These are phyloP conservation scores for Tetraselmis striata DNA, from an alignment of 139 green algal genomes.

Conservation along the genomic window DNA sequence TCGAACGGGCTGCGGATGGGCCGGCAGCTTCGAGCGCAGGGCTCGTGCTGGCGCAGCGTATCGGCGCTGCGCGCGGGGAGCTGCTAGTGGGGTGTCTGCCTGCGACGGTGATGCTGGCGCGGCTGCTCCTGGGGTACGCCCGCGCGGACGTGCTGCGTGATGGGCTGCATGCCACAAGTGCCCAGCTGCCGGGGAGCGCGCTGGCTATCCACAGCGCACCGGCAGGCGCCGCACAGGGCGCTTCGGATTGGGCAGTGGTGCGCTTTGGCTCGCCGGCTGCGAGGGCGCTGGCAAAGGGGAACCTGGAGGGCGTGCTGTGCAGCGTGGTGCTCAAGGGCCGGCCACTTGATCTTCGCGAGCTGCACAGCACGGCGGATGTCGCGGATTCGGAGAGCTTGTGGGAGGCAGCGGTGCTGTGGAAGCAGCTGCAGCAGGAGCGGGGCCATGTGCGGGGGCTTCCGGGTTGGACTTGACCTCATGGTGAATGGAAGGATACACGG, in stretches of 20 bases:
- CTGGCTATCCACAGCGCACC: too few species aligned
- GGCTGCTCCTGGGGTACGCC: background rate
- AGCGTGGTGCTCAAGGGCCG: background rate
- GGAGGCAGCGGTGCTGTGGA: background rate
- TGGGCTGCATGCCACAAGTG: background rate
- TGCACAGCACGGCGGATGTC: background rate
- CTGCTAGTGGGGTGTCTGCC: background rate
- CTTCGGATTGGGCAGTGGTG: too few species aligned
- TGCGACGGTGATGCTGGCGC: background rate
- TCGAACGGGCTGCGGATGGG: too few species aligned
- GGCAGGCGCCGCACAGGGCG: too few species aligned
- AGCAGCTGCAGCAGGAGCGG: background rate
- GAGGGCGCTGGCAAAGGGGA: background rate
- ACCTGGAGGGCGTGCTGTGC: background rate
- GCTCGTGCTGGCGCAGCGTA: background rate
- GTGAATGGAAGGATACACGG: too few species aligned
- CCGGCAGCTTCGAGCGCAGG: background rate
- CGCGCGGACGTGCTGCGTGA: background rate
- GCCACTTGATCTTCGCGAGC: background rate
- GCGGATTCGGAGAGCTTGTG: background rate
- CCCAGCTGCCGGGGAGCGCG: background rate
- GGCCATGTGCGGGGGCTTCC: too few species aligned
- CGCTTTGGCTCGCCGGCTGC: background rate
- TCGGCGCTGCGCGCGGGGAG: background rate
- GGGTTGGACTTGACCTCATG: too few species aligned